phyloP scores from a whole-genome alignment of 495 filamentous ascomycete species.

The Trichodelitschia bisporula region DNA sequence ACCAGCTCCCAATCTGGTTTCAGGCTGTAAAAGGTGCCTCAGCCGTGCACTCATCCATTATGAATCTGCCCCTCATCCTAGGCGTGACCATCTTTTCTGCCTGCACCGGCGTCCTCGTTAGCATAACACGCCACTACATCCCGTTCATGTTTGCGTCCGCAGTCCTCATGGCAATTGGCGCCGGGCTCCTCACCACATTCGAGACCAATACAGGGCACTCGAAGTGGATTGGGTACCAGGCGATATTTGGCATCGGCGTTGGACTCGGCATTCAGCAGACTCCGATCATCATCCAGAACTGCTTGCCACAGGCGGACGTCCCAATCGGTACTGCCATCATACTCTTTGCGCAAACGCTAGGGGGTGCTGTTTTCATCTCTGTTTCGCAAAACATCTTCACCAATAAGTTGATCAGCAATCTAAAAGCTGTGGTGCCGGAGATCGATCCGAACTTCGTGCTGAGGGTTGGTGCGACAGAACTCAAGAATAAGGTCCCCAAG shows the following conservation, averaged over 20 bases:
- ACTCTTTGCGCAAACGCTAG: constrained; percentile 13
- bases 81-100: constrained; percentile 2
- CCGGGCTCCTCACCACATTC: constrained; percentile 9
- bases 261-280: constrained; percentile 10
- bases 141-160: constrained; percentile 5
- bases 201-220: neutral
- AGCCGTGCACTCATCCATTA: neutral
- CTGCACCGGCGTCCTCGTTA: constrained; percentile 4
- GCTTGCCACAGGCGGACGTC: constrained; percentile 7
- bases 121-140: constrained; percentile 6
- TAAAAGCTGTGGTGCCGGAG: neutral
- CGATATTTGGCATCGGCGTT: constrained; percentile 8
- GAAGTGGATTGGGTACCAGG: constrained; percentile 10
- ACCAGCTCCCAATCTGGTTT: neutral
- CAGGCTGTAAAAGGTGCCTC: neutral
- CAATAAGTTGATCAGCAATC: constrained; percentile 4
- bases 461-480: constrained; percentile 3
- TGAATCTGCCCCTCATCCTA: neutral
- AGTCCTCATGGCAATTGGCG: constrained; percentile 5
- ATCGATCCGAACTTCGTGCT: constrained; percentile 1
- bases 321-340: constrained; percentile 10
- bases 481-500: constrained; percentile 1
- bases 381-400: constrained; percentile 15
- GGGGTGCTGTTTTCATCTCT: constrained; percentile 14
- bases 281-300: constrained; percentile 7